Evolutionary conservation across 257 asterid genomes (phyloP), one percentile per base, ranked within the genome.

Genomic region (Solanum gracilifrons): DNA sequence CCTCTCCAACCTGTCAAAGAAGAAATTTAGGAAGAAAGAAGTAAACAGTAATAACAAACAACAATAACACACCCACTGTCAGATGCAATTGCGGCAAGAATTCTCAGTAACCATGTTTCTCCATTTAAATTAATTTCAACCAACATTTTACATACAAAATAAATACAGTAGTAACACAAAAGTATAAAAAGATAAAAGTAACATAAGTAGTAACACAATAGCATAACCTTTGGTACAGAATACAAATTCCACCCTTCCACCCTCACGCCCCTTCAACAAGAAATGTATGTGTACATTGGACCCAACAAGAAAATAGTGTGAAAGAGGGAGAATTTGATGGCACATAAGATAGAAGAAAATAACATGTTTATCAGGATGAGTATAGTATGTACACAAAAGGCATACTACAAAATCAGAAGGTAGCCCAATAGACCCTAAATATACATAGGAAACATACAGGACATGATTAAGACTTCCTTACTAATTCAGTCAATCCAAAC

Each of bases 1-100:
- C 92, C 32, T 89, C 92, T 35, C 25, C 92, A 39, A 58, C 94
- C 95, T 93, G 93, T 92, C 88, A 35, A 55, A 60, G 48, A 87
- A 15, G 62, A 29, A 83, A 76, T 51, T 4, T 32, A 12, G 41
- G 13, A 80, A 80, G 69, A 10, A 29, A 55, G 29, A 79, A 46
- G 69, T 80, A 29, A 29, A 29, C 20, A 80, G 37, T 2, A 46
- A 18, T 2, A 29, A 43, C 41, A 80, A 74, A 74, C 31, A 74
- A 21, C 51, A 35, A 73, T 33, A 35, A 21, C 20, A 23, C 31
- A 16, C 2, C 20, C 27, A 13, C 41, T 55, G 31, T 21, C 18
- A 21, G 23, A 21, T 74, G 31, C 82, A 36, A 74, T 74, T 21
- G 48, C 31, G 31, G 82, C 31, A 36, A 35, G 48, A 10, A 36